Percentiles rank a stretch among this genome's conserved stretches.
phyloP scores from a whole-genome alignment of 1,284 basidiomycete species.

The Tilletiopsis washingtonensis region DNA sequence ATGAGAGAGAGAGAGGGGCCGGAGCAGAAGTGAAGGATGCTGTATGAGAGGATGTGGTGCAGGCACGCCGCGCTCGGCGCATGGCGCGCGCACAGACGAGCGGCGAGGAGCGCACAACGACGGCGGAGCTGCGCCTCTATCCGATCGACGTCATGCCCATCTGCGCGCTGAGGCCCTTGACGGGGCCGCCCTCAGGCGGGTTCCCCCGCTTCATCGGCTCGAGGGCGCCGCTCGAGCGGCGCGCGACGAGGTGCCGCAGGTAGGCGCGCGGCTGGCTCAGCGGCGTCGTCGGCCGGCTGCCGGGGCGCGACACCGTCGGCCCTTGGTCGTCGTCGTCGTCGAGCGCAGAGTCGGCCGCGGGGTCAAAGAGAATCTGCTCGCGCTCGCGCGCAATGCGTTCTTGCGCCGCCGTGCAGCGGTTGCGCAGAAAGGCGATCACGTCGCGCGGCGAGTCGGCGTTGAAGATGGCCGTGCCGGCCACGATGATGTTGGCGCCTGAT shows the following conservation, averaged over 20 bases:
- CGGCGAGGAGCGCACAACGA: no score
- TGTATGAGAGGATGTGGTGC: no score
- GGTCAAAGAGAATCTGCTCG: slow-evolving; percentile 21
- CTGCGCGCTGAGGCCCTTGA: no score
- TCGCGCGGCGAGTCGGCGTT: slow-evolving; percentile 65
- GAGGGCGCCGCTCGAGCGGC: not conserved
- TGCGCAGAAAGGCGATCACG: slow-evolving; percentile 37
- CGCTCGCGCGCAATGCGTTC: slow-evolving; percentile 38
- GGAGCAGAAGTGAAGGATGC: no score
- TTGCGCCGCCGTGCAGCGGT: slow-evolving; percentile 39
- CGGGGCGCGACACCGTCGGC: slow-evolving; percentile 15
- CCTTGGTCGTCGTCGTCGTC: slow-evolving; percentile 26
- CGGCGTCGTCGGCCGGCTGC: slow-evolving; percentile 19
- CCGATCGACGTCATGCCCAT: no score
- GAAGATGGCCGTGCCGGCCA: slow-evolving; percentile 95
- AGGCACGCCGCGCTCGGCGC: no score
- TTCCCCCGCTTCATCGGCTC: not conserved
- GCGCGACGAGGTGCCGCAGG: slow-evolving; percentile 10
- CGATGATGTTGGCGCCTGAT: slow-evolving; percentile 73
- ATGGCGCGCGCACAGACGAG: no score
- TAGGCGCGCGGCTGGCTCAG: slow-evolving; percentile 26
- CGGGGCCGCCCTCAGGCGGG: no score
- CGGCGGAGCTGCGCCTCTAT: no score
- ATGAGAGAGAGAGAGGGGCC: no score
- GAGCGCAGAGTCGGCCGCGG: slow-evolving; percentile 1